Conservation (phyloP, 2,329 filamentous ascomycete species). For the Colletotrichum sp. region DNA sequence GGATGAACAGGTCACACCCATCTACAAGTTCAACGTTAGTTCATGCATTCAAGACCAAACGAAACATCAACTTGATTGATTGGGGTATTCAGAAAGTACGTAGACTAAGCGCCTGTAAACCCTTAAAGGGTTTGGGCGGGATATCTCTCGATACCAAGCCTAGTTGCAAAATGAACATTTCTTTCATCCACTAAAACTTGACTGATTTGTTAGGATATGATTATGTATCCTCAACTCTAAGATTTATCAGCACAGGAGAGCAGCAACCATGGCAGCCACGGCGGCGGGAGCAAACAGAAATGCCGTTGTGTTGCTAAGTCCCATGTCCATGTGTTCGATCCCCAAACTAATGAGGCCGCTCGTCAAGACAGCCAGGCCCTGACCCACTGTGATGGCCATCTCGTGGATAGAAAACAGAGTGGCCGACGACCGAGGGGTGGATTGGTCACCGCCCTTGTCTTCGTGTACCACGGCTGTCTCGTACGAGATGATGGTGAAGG, state of each 20-base stretch:
- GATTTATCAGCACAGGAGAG: not conserved
- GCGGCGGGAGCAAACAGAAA: not conserved
- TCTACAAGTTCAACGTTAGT: not conserved
- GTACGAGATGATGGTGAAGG: not conserved
- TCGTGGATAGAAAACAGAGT: not conserved
- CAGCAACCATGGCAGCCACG: not conserved
- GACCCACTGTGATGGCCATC: not conserved
- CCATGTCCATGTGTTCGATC: not conserved
- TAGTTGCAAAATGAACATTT: rapidly evolving
- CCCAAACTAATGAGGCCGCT: not conserved
- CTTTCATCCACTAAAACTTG: rapidly evolving
- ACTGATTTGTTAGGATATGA: not conserved
- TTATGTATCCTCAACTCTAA: rapidly evolving
- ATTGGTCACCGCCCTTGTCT: not conserved
- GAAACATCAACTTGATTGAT: rapidly evolving
- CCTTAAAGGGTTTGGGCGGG: not conserved
- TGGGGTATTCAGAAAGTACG: rapidly evolving
- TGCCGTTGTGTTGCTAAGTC: not conserved
- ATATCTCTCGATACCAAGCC: not conserved
- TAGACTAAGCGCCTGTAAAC: not conserved
- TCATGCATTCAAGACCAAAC: not conserved
- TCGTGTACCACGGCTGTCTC: not conserved
- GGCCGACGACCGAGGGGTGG: not conserved
- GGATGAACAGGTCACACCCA: not conserved
- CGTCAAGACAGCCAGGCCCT: not conserved